Evolutionary conservation across 2,329 filamentous ascomycete genomes (phyloP).

Genomic region (Colletotrichum brevisporum): DNA sequence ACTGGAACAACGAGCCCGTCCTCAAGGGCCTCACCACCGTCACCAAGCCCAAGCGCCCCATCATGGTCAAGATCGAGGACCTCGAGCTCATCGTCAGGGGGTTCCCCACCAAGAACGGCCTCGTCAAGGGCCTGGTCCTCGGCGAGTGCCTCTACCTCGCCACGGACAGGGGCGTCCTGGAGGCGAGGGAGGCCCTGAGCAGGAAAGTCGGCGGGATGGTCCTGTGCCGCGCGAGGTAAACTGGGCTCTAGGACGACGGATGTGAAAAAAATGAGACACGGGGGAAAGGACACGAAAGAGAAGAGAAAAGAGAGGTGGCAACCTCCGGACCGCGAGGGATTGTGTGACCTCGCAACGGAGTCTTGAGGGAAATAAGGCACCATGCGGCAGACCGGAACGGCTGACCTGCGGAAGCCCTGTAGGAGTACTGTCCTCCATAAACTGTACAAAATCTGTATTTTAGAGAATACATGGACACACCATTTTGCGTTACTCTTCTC

Average conservation of each 20-base stretch:
- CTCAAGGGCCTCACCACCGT: slow-evolving; percentile 76
- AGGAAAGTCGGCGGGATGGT: slow-evolving; percentile 85
- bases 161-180: slow-evolving; percentile 83
- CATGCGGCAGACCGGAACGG: slow-evolving; percentile 7
- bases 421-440: slow-evolving; percentile 25
- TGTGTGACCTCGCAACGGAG: slow-evolving; percentile 10
- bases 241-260: not conserved
- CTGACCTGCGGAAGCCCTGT: slow-evolving; percentile 8
- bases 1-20: slow-evolving; percentile 87
- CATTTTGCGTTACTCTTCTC: slow-evolving; percentile 17
- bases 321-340: not conserved
- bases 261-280: not conserved
- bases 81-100: slow-evolving; percentile 79
- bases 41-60: slow-evolving; percentile 80
- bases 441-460: slow-evolving; percentile 39
- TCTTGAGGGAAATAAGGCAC: slow-evolving; percentile 16
- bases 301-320: not conserved
- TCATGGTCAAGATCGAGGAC: slow-evolving; percentile 75
- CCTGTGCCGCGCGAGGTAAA: slow-evolving; percentile 76
- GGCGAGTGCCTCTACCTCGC: slow-evolving; percentile 88
- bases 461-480: slow-evolving; percentile 38
- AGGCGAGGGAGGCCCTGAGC: slow-evolving; percentile 85
- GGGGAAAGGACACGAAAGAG: not conserved
- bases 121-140: slow-evolving; percentile 80
- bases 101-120: slow-evolving; percentile 74